Percentiles rank a stretch among this genome's conserved stretches.
These are phyloP conservation scores for Macadamia integrifolia DNA, from an alignment of 164 flowering plant species.

Conservation along the genomic window DNA sequence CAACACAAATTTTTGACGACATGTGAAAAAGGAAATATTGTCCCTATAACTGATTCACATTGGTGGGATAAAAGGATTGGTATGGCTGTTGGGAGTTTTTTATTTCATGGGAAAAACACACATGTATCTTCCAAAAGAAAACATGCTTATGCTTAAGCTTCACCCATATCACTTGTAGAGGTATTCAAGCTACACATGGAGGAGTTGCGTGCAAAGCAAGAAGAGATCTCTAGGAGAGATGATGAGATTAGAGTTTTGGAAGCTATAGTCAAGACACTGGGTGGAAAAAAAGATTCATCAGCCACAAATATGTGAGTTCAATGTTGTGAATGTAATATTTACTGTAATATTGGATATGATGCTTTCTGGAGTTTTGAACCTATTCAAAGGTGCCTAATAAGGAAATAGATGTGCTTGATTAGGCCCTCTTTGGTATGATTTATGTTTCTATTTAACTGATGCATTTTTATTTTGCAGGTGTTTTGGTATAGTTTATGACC, in stretches of 20 bases:
- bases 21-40: no score
- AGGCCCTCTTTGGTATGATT: no score
- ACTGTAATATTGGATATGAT: background rate
- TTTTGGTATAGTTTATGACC: no score
- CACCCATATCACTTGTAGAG: conserved; percentile 39
- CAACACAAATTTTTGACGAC: no score
- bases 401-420: background rate
- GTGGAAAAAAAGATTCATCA: conserved; percentile 39
- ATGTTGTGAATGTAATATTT: background rate
- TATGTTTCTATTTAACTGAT: no score
- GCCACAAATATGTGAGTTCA: background rate
- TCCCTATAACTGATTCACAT: no score
- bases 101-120: no score
- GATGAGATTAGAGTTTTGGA: conserved; percentile 78
- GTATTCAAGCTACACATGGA: conserved; percentile 89
- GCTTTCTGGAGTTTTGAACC: background rate
- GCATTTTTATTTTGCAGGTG: no score
- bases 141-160: background rate
- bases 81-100: no score
- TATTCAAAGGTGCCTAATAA: no score
- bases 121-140: no score
- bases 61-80: no score
- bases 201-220: conserved; percentile 81
- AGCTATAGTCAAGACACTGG: conserved; percentile 84
- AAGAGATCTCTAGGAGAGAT: conserved; percentile 66